These are phyloP conservation scores for Candida albicans DNA, from an alignment of 1,139 yeast species.

Conservation along the genomic window DNA sequence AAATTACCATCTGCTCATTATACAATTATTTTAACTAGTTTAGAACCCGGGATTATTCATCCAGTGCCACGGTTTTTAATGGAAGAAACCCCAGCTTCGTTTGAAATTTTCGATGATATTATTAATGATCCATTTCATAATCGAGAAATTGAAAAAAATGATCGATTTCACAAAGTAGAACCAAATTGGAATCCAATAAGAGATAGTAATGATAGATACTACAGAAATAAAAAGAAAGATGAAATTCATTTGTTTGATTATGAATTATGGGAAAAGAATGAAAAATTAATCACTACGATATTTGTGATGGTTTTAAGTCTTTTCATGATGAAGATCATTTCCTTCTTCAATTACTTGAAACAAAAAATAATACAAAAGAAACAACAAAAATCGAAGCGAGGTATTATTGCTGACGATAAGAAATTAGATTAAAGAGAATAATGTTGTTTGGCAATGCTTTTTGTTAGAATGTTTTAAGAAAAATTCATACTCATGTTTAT, in stretches of 20 bases:
- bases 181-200: conserved; percentile 32
- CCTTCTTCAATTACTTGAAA: conserved; percentile 8
- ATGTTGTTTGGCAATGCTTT: background rate
- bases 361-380: conserved; percentile 6
- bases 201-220: conserved; percentile 35
- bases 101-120: conserved; percentile 47
- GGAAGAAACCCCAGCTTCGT: conserved; percentile 31
- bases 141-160: conserved; percentile 57
- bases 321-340: conserved; percentile 15
- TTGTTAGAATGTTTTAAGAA: background rate
- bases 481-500: background rate
- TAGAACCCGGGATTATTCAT: conserved; percentile 23
- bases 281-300: conserved; percentile 38
- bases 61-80: conserved; percentile 34
- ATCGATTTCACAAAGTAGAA: conserved; percentile 37
- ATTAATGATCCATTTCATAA: conserved; percentile 46
- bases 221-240: conserved; percentile 32
- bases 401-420: conserved; percentile 6
- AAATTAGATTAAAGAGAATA: conserved; percentile 5
- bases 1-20: conserved; percentile 69
- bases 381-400: conserved; percentile 3
- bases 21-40: conserved; percentile 50
- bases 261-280: conserved; percentile 42
- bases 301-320: conserved; percentile 26
- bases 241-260: conserved; percentile 39